Evolutionary conservation across 108 stramenopile genomes (phyloP).

Genomic region (Conticribra guillardii): DNA sequence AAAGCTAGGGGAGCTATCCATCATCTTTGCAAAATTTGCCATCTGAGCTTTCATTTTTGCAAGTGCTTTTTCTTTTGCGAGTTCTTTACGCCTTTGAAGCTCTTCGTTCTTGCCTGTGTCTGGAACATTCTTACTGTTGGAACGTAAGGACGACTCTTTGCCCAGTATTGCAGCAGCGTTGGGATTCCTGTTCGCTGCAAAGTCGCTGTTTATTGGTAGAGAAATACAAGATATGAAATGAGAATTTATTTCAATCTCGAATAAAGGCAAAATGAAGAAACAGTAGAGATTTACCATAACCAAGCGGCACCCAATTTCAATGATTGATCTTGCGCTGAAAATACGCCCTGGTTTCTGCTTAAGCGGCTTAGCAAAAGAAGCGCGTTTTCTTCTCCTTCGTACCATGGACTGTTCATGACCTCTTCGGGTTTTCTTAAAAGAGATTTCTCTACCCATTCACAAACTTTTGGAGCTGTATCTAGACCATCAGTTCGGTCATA

Average conservation of each 20-base stretch:
- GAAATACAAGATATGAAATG: too few species aligned
- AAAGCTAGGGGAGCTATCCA: slow-evolving; percentile 27
- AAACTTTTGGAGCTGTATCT: slow-evolving; percentile 51
- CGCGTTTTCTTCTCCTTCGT: slow-evolving; percentile 65
- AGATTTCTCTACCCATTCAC: slow-evolving; percentile 69
- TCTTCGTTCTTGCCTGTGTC: slow-evolving; percentile 20
- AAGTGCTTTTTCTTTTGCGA: slow-evolving; percentile 76
- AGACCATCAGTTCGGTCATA: slow-evolving; percentile 8
- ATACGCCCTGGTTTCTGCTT: slow-evolving; percentile 57
- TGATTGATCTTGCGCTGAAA: slow-evolving; percentile 55
- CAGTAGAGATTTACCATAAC: too few species aligned
- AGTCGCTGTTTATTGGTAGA: too few species aligned
- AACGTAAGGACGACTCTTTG: slow-evolving; percentile 3
- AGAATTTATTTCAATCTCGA: too few species aligned
- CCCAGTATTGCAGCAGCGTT: slow-evolving; percentile 57
- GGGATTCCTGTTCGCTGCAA: slow-evolving; percentile 61
- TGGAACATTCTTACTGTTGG: not conserved
- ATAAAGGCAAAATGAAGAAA: too few species aligned
- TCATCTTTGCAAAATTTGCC: slow-evolving; percentile 71
- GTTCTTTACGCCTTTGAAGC: slow-evolving; percentile 58
- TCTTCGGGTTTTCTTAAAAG: slow-evolving; percentile 57
- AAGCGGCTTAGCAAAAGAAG: slow-evolving; percentile 61
- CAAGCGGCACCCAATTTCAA: slow-evolving; percentile 78
- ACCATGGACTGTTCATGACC: slow-evolving; percentile 66
- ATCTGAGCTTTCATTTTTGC: slow-evolving; percentile 74